Base-by-base conservation (phyloP, 1,284 basidiomycete genomes). In the Cutaneotrichosporon sp. region DNA sequence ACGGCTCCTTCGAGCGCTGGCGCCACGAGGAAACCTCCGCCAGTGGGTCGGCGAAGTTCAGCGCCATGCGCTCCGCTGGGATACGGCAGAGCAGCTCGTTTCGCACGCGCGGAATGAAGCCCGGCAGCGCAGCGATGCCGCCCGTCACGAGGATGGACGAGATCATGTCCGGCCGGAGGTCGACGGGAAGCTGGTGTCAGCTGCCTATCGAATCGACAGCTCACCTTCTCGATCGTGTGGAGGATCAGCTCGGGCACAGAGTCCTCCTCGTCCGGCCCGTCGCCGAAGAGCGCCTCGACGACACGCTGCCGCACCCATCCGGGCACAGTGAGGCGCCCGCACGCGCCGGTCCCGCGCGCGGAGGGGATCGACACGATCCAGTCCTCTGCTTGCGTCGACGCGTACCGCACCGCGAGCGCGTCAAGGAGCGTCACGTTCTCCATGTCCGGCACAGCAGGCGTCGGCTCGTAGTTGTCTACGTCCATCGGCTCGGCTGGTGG, bases 261-360 rank as follows among this genome's bases (percentile, higher is more conserved):
- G 68, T 90, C 91, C 25, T 89, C 86, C 66, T 93, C 91, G n/a
- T 90, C 90, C 18, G 64, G 56, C 1, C 64, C 64, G 2, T 87
- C 87, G 72, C 92, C 91, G 67, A 97, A 97, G 1, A 98, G 81
- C 4, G 95, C 84, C 74, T 99, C 95, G 3, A 91, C 88, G 0
- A 90, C 90, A 9, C 94, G 84, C 74, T 97, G 94, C 38, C 95
- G 82, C 25, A 98, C 83, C 95, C 97, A 99, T 0, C 95, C 95
- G 0, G 95, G 95, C 45, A 99, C 86, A 47, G 89, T 82, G 38
- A 98, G 79, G 9, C 53, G 34, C 7, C 52, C 53, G 13, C 58
- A 36, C 0, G 53, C 53, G 16, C 61, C 64, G 0, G 51, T 46
- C 24, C 59, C 63, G n/a, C 54, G 45, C 16, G 54, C 16, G 0